Evolutionary conservation across 75 land plant genomes (phyloP).

Genomic region (Selaginella moellendorffii): DNA sequence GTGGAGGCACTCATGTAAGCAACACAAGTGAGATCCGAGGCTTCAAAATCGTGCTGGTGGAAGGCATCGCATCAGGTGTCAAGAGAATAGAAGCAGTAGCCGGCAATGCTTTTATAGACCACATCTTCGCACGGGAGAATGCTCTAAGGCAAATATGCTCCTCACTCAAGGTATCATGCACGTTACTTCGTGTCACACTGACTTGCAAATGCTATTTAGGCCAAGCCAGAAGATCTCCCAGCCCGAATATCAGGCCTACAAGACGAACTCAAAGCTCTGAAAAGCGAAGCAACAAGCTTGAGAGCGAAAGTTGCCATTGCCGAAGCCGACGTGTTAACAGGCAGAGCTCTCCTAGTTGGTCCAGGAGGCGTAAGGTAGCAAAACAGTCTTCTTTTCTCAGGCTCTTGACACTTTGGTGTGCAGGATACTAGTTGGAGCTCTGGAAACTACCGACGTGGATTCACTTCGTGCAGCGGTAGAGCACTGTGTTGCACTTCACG

Average conservation of each 20-base stretch:
- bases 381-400: neutral
- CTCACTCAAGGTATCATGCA: constrained; percentile 45
- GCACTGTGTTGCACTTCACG: constrained; percentile 31
- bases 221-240: constrained; percentile 71
- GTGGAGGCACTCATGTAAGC: constrained; percentile 97
- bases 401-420: too few relatives aligned
- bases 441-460: constrained; percentile 72
- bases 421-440: constrained; percentile 63
- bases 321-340: constrained; percentile 56
- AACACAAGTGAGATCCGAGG: constrained; percentile 84
- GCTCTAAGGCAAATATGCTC: constrained; percentile 52
- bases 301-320: constrained; percentile 45
- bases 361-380: constrained; percentile 42
- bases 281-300: constrained; percentile 43
- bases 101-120: constrained; percentile 79
- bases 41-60: constrained; percentile 81
- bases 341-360: constrained; percentile 48
- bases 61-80: constrained; percentile 88
- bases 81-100: constrained; percentile 96
- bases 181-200: neutral
- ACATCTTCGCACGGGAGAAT: constrained; percentile 51
- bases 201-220: constrained; percentile 25
- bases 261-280: constrained; percentile 49
- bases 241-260: constrained; percentile 44
- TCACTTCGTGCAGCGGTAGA: constrained; percentile 76